phyloP scores from a whole-genome alignment of 2,329 filamentous ascomycete species.

The Dothideomycetidae sp. region DNA sequence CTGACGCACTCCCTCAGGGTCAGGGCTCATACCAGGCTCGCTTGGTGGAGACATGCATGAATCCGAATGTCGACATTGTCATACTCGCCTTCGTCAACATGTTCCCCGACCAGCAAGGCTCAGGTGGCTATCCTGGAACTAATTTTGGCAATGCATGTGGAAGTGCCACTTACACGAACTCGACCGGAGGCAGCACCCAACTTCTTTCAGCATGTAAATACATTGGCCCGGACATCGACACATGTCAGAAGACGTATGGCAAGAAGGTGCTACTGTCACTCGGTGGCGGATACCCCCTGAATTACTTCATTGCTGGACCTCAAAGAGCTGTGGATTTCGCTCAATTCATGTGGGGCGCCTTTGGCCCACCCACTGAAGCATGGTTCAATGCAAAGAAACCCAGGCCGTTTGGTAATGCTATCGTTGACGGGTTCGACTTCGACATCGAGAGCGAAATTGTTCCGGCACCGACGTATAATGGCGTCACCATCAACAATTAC shows the following conservation, averaged over 20 bases:
- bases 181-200: conserved; percentile 24
- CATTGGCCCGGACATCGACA: conserved; percentile 40
- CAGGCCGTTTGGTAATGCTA: conserved; percentile 52
- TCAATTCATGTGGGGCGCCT: conserved; percentile 48
- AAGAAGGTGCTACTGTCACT: conserved; percentile 63
- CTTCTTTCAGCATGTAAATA: conserved; percentile 43
- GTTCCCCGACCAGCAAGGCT: conserved; percentile 33
- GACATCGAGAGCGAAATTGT: conserved; percentile 50
- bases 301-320: conserved; percentile 31
- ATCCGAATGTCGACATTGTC: conserved; percentile 40
- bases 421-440: conserved; percentile 63
- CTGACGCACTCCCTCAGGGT: conserved; percentile 25
- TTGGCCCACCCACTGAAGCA: conserved; percentile 9
- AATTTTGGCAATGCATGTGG: conserved; percentile 45
- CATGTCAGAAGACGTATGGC: conserved; percentile 46
- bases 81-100: conserved; percentile 41
- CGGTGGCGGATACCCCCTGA: conserved; percentile 53
- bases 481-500: conserved; percentile 18
- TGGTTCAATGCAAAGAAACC: conserved; percentile 25
- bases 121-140: conserved; percentile 34
- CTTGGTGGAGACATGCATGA: conserved; percentile 37
- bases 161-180: conserved; percentile 25
- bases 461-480: conserved; percentile 9
- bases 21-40: conserved; percentile 37
- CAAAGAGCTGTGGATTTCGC: conserved; percentile 42